Evolutionary conservation across 1,284 basidiomycete genomes (phyloP).

Genomic region (Fistulinella cinereoalba): DNA sequence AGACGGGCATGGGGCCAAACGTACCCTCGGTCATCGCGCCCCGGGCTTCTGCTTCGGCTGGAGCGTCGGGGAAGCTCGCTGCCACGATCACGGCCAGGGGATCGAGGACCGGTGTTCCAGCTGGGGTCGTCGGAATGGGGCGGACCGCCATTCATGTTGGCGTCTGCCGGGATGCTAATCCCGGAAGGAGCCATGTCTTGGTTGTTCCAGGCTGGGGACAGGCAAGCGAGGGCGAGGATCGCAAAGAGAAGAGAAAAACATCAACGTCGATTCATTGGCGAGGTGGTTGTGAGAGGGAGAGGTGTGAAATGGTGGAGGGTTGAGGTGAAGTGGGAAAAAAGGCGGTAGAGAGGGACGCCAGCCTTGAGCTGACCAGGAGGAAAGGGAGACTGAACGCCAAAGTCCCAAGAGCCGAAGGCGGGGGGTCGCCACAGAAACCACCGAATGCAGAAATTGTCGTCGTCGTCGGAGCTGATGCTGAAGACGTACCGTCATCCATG

Average conservation of each 20-base stretch:
- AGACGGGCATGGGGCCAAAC: conserved; percentile 23
- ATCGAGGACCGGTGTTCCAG: conserved; percentile 45
- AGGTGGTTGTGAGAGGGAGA: conserved; percentile 28
- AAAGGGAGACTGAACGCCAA: conserved; percentile 20
- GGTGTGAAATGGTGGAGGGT: conserved; percentile 19
- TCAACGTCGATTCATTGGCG: conserved; percentile 34
- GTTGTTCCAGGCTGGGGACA: conserved; percentile 66
- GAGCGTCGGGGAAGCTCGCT: conserved; percentile 57
- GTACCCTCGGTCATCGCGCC: conserved; percentile 51
- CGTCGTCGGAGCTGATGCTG: conserved; percentile 60
- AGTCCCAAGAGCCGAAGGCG: conserved; percentile 31
- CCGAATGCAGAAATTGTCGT: conserved; percentile 38
- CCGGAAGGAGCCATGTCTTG: conserved; percentile 72
- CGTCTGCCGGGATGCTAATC: conserved; percentile 68
- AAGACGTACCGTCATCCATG: conserved; percentile 82
- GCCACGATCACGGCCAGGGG: conserved; percentile 46
- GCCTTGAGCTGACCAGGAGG: conserved; percentile 33
- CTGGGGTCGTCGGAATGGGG: conserved; percentile 42
- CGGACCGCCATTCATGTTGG: conserved; percentile 44
- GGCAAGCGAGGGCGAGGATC: conserved; percentile 9
- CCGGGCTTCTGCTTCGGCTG: conserved; percentile 70
- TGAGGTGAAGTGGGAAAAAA: conserved; percentile 8
- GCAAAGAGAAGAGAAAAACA: conserved; percentile 25
- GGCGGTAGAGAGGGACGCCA: conserved; percentile 20
- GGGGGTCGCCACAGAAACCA: conserved; percentile 41